These are phyloP conservation scores for Pythium utonaiense DNA, from an alignment of 352 stramenopile genomes.

Conservation along the genomic window DNA sequence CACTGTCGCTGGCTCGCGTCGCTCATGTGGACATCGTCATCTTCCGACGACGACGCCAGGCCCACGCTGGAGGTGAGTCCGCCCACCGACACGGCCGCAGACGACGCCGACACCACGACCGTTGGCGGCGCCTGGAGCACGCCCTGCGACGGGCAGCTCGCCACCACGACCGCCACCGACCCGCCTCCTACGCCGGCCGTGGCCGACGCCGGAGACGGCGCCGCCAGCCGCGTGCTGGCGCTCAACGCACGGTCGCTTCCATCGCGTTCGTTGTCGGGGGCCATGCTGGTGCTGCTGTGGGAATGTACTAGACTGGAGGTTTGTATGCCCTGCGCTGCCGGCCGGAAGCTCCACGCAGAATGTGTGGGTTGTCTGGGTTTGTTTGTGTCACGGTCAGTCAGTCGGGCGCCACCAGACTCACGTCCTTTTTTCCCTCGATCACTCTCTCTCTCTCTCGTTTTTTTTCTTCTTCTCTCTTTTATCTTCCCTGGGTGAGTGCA, in stretches of 20 bases:
- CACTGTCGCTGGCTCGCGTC: slow-evolving; percentile 13
- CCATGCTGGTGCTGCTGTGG: slow-evolving; percentile 10
- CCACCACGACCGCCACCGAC: slow-evolving; percentile 17
- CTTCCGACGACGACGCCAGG: slow-evolving; percentile 14
- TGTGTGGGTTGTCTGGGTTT: slow-evolving; percentile 7
- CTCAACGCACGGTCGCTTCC: slow-evolving; percentile 14
- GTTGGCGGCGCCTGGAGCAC: slow-evolving; percentile 21
- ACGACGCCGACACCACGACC: slow-evolving; percentile 17
- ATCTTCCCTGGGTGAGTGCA: not conserved
- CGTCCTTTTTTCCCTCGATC: slow-evolving; percentile 14
- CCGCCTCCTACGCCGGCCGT: slow-evolving; percentile 8
- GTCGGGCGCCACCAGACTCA: slow-evolving; percentile 10
- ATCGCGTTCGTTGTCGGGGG: slow-evolving; percentile 18
- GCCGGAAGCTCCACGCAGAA: not conserved
- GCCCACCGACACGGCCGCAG: slow-evolving; percentile 6
- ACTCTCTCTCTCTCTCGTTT: slow-evolving; percentile 13
- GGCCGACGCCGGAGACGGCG: slow-evolving; percentile 5
- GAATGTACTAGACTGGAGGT: not conserved
- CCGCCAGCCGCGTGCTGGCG: slow-evolving; percentile 9
- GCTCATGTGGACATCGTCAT: slow-evolving; percentile 15
- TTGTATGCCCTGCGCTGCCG: not conserved
- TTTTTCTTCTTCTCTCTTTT: slow-evolving; percentile 6
- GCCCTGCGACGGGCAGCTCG: slow-evolving; percentile 9
- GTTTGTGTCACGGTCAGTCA: slow-evolving; percentile 8
- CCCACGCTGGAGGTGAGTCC: slow-evolving; percentile 1